Evolutionary conservation across 768 basidiomycete species (phyloP).

Genomic region (Clavaria fumosa): DNA sequence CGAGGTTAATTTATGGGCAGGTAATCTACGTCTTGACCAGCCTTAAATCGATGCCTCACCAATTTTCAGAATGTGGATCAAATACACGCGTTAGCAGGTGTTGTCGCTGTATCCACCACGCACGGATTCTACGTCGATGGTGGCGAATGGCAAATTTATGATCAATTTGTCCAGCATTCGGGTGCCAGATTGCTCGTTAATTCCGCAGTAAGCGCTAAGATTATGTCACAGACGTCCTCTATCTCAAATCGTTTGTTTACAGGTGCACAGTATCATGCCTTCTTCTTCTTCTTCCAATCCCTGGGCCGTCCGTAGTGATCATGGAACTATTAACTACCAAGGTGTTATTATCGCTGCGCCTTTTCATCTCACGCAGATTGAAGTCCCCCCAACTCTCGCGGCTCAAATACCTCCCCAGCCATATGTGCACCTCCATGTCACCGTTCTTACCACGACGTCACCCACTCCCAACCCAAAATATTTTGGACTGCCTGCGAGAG

Average conservation of each 20-base stretch:
- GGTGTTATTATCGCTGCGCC: constrained; percentile 82
- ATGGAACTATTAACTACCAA: constrained; percentile 39
- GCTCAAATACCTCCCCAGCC: constrained; percentile 48
- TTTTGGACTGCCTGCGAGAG: constrained; percentile 38
- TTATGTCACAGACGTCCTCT: no score
- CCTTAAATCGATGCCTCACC: neutral
- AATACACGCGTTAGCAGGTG: constrained; percentile 68
- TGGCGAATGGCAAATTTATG: constrained; percentile 80
- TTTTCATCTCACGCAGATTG: constrained; percentile 52
- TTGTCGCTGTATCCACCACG: constrained; percentile 52
- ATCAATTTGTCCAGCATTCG: constrained; percentile 58
- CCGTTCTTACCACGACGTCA: constrained; percentile 68
- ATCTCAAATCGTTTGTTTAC: no score
- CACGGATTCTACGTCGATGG: constrained; percentile 54
- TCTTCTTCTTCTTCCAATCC: constrained; percentile 25
- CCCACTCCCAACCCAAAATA: constrained; percentile 45
- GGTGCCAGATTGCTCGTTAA: constrained; percentile 53
- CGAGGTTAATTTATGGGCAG: constrained; percentile 77
- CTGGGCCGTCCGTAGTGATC: constrained; percentile 38
- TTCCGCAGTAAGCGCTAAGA: no score
- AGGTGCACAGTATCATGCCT: constrained; percentile 41
- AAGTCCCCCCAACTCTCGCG: constrained; percentile 31
- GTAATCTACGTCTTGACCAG: constrained; percentile 22
- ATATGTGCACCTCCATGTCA: constrained; percentile 80
- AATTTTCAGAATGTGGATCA: constrained; percentile 41